These are phyloP conservation scores for Suhomyces emberorum DNA, from an alignment of 805 yeast species.

Conservation along the genomic window DNA sequence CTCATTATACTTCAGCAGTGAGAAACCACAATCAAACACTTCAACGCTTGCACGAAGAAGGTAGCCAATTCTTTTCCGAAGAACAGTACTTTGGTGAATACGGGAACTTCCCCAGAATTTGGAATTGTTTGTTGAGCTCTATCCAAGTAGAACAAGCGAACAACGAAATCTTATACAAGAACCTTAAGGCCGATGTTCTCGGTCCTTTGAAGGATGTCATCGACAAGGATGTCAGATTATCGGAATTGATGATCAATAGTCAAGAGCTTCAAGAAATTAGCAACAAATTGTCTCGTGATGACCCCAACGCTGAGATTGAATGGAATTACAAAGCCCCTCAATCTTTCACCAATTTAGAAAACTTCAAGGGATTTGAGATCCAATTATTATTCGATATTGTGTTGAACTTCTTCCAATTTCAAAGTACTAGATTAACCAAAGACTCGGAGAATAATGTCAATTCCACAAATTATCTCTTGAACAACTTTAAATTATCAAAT, in stretches of 20 bases:
- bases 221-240: slow-evolving; percentile 52
- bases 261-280: slow-evolving; percentile 41
- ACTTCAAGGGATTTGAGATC: slow-evolving; percentile 61
- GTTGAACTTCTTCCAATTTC: slow-evolving; percentile 52
- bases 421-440: slow-evolving; percentile 22
- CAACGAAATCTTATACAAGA: slow-evolving; percentile 45
- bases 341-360: slow-evolving; percentile 71
- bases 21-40: slow-evolving; percentile 18
- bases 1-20: slow-evolving; percentile 16
- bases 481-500: slow-evolving; percentile 32
- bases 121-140: slow-evolving; percentile 49
- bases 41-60: slow-evolving; percentile 18
- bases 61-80: slow-evolving; percentile 17
- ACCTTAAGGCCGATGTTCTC: slow-evolving; percentile 52
- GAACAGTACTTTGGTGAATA: slow-evolving; percentile 23
- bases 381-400: slow-evolving; percentile 57
- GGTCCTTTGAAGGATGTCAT: slow-evolving; percentile 52
- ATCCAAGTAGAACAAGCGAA: slow-evolving; percentile 47
- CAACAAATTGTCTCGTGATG: slow-evolving; percentile 17
- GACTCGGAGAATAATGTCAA: slow-evolving; percentile 48
- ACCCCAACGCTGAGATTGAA: slow-evolving; percentile 43
- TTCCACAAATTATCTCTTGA: slow-evolving; percentile 62
- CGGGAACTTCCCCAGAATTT: slow-evolving; percentile 40
- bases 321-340: slow-evolving; percentile 82
- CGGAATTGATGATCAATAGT: slow-evolving; percentile 50